These are phyloP conservation scores for Lepidium africanum DNA, from an alignment of 345 rosid genomes.

Conservation along the genomic window DNA sequence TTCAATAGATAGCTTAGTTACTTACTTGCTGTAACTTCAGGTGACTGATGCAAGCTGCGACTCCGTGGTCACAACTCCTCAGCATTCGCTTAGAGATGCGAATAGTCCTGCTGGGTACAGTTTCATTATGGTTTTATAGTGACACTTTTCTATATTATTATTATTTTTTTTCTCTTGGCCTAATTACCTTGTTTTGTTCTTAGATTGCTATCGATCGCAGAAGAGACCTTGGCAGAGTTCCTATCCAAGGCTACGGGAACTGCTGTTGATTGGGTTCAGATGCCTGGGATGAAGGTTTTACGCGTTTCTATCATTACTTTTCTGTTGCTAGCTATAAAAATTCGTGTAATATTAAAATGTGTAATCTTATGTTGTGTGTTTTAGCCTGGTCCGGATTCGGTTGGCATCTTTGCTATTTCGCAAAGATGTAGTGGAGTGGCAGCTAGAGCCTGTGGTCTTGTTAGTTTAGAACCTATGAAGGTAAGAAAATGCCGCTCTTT, in stretches of 20 bases:
- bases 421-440: slow-evolving; percentile 99
- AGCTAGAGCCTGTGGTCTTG: slow-evolving; percentile 99
- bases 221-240: slow-evolving; percentile 99
- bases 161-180: background rate
- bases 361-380: background rate
- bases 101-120: slow-evolving; percentile 95
- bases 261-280: slow-evolving; percentile 99
- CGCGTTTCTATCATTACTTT: background rate
- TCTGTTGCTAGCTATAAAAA: background rate
- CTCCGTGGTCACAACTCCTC: slow-evolving; percentile 89
- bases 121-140: background rate
- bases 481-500: slow-evolving; percentile 24
- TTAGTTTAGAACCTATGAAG: slow-evolving; percentile 93
- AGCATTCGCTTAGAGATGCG: slow-evolving; percentile 87
- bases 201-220: slow-evolving; percentile 98
- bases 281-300: slow-evolving; percentile 99
- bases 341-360: background rate
- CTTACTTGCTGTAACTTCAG: slow-evolving; percentile 2
- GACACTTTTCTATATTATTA: background rate
- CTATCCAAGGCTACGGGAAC: slow-evolving; percentile 99
- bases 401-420: slow-evolving; percentile 99
- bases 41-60: slow-evolving; percentile 89
- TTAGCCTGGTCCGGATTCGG: slow-evolving; percentile 99
- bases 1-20: background rate
- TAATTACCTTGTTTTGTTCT: slow-evolving; percentile 1